These are phyloP conservation scores for Thymus quinquecostatus DNA, from an alignment of 257 asterid species.

Conservation along the genomic window DNA sequence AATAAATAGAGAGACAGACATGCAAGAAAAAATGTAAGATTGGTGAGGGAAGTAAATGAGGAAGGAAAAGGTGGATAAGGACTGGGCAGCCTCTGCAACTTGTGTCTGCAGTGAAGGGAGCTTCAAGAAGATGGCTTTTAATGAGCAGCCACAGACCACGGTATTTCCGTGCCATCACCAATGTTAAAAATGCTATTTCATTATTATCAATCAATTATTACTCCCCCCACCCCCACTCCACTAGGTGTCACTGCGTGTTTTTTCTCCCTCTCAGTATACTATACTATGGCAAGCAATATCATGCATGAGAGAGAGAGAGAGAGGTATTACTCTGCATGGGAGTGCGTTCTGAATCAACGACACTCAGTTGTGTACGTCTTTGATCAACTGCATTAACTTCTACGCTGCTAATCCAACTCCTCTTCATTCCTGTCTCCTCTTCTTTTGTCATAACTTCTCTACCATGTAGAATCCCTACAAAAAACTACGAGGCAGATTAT, in stretches of 20 bases:
- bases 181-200: background rate
- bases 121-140: constrained; percentile 39
- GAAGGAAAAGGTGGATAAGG: constrained; percentile 17
- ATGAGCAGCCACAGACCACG: constrained; percentile 48
- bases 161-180: constrained; percentile 37
- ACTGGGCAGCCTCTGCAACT: constrained; percentile 30
- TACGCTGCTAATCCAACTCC: constrained; percentile 9
- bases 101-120: constrained; percentile 25
- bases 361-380: background rate
- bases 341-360: constrained; percentile 31
- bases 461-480: background rate
- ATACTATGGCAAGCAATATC: background rate
- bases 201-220: constrained; percentile 16
- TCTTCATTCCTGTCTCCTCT: background rate
- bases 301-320: constrained; percentile 3
- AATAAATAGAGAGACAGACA: background rate
- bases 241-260: constrained; percentile 2
- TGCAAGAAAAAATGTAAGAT: constrained; percentile 5
- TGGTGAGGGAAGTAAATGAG: constrained; percentile 29
- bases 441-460: constrained; percentile 9
- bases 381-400: constrained; percentile 9
- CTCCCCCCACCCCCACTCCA: background rate
- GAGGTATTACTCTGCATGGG: constrained; percentile 31
- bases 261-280: background rate
- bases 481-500: background rate